phyloP scores from a whole-genome alignment of 352 stramenopile genomes.

The Phytophthora megakarya region DNA sequence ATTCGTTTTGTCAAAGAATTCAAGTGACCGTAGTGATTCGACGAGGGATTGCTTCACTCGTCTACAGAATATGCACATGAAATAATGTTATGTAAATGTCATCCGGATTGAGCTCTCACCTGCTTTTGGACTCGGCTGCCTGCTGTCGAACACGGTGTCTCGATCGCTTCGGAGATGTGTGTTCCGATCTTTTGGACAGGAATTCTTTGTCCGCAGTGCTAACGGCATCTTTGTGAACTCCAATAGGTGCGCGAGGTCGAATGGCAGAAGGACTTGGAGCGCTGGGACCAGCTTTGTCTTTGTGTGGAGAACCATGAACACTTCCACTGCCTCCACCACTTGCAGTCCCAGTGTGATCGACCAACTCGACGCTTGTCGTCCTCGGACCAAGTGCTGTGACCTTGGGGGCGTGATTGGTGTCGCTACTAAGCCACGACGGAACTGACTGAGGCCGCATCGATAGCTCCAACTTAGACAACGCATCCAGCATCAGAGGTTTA shows the following conservation, averaged over 20 bases:
- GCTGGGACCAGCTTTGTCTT: slow-evolving; percentile 30
- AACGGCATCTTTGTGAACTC: slow-evolving; percentile 51
- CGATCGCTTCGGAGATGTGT: slow-evolving; percentile 49
- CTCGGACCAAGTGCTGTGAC: slow-evolving; percentile 58
- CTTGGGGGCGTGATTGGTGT: slow-evolving; percentile 71
- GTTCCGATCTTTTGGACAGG: slow-evolving; percentile 43
- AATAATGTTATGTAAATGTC: neutral
- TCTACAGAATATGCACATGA: slow-evolving; percentile 17
- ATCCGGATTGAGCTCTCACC: slow-evolving; percentile 19
- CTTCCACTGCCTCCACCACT: neutral
- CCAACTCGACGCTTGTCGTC: slow-evolving; percentile 54
- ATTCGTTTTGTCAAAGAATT: slow-evolving; percentile 81
- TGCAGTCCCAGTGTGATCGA: slow-evolving; percentile 38
- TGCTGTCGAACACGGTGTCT: slow-evolving; percentile 44
- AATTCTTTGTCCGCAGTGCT: slow-evolving; percentile 43
- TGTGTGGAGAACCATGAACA: slow-evolving; percentile 12
- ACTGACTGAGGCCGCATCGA: slow-evolving; percentile 73
- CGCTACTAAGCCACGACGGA: slow-evolving; percentile 74
- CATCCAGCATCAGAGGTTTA: slow-evolving; percentile 52
- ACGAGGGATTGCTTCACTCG: slow-evolving; percentile 72
- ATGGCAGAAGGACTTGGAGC: slow-evolving; percentile 41
- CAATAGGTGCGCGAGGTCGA: slow-evolving; percentile 62
- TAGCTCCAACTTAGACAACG: slow-evolving; percentile 72
- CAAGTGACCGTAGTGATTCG: slow-evolving; percentile 69
- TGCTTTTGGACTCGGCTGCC: slow-evolving; percentile 39